phyloP scores from a whole-genome alignment of 2,329 filamentous ascomycete genomes.

The Leptographium galeiforme region DNA sequence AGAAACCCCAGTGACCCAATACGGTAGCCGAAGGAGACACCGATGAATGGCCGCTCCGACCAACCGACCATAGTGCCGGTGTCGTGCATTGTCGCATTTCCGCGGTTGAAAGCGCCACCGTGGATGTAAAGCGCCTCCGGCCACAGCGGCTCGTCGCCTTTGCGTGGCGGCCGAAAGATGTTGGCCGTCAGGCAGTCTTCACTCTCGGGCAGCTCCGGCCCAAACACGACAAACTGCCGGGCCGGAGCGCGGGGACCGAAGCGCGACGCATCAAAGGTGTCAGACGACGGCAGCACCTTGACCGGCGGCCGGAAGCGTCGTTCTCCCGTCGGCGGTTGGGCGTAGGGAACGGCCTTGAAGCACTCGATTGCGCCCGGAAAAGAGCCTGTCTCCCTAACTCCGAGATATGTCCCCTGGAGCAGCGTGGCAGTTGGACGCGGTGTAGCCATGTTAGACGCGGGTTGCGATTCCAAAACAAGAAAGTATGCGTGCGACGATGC shows the following conservation, averaged over 20 bases:
- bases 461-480: no score
- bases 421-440: neutral
- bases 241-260: slow-evolving; percentile 20
- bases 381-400: neutral
- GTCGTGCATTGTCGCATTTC: neutral
- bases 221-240: slow-evolving; percentile 2
- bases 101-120: slow-evolving; percentile 17
- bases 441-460: neutral
- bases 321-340: slow-evolving; percentile 22
- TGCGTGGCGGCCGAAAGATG: slow-evolving; percentile 35
- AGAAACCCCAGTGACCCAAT: slow-evolving; percentile 48
- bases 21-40: slow-evolving; percentile 22
- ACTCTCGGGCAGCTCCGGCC: slow-evolving; percentile 4
- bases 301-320: slow-evolving; percentile 21
- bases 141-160: slow-evolving; percentile 4
- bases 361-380: neutral
- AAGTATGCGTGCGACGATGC: neutral
- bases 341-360: slow-evolving; percentile 42
- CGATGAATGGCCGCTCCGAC: neutral
- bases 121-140: slow-evolving; percentile 48
- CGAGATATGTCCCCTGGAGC: neutral
- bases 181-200: slow-evolving; percentile 52
- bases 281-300: slow-evolving; percentile 22
- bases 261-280: slow-evolving; percentile 23
- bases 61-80: neutral